Evolutionary conservation across 169 alveolate genomes (phyloP).

Genomic region (Plasmodium malariae): DNA sequence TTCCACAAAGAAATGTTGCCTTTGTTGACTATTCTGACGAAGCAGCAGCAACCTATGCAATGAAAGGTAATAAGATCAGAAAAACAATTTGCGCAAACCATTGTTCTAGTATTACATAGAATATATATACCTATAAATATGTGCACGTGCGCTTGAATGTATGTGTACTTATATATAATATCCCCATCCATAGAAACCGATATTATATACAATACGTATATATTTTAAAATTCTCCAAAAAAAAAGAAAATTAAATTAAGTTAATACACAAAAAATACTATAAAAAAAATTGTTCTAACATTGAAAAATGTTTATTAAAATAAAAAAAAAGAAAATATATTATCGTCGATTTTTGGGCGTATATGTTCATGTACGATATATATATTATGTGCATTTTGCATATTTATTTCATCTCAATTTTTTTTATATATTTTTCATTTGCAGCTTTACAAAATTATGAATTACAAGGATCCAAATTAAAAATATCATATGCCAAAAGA

Average conservation of each 20-base stretch:
- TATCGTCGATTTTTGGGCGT: too few species aligned
- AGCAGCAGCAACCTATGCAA: conserved; percentile 84
- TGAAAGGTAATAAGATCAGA: conserved; percentile 76
- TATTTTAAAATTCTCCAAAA: neutral
- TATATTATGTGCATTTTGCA: neutral
- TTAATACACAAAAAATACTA: neutral
- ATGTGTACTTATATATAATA: neutral
- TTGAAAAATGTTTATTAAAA: neutral
- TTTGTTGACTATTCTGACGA: conserved; percentile 87
- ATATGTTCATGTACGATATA: neutral
- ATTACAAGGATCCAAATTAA: conserved; percentile 60
- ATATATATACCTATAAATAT: neutral
- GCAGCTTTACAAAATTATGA: conserved; percentile 76
- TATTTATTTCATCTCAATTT: neutral
- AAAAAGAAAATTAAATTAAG: conserved; percentile 7
- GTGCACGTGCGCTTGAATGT: neutral
- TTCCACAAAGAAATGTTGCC: conserved; percentile 86
- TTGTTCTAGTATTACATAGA: too few species aligned
- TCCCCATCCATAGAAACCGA: neutral
- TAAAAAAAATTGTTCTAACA: neutral
- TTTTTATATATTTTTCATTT: conserved; percentile 10
- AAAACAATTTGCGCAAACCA: neutral
- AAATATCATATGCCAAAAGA: conserved; percentile 75
- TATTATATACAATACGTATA: neutral
- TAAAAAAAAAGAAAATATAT: neutral